Percentiles rank a stretch among this genome's conserved stretches.
Evolutionary conservation across 352 stramenopile species (phyloP).

Genomic region (Halophytophthora batemanensis): DNA sequence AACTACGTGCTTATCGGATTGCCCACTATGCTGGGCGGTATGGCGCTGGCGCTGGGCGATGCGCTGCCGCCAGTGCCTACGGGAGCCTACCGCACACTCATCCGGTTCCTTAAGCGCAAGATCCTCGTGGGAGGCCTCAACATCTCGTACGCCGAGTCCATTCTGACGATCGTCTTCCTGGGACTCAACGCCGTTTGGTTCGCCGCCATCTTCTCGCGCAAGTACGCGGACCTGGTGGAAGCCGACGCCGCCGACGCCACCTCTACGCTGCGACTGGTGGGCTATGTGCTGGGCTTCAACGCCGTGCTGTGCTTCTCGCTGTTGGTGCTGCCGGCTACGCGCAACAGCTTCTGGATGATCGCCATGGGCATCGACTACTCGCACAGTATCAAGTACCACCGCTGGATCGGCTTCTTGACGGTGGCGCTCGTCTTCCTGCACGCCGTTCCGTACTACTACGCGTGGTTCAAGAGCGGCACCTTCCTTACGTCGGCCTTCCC

Average conservation of each 20-base stretch:
- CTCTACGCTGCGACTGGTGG: slow-evolving; percentile 48
- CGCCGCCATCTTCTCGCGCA: slow-evolving; percentile 70
- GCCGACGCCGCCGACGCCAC: slow-evolving; percentile 38
- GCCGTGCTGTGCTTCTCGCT: slow-evolving; percentile 64
- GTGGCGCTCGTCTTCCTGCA: slow-evolving; percentile 63
- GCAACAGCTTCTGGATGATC: slow-evolving; percentile 85
- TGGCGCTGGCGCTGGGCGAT: slow-evolving; percentile 57
- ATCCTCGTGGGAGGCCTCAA: slow-evolving; percentile 67
- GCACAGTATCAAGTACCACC: slow-evolving; percentile 86
- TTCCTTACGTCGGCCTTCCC: slow-evolving; percentile 59
- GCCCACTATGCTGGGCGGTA: slow-evolving; percentile 71
- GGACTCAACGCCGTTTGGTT: slow-evolving; percentile 83
- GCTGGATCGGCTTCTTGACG: slow-evolving; percentile 77
- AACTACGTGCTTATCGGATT: slow-evolving; percentile 70
- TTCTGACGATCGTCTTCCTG: slow-evolving; percentile 67
- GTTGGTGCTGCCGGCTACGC: slow-evolving; percentile 56
- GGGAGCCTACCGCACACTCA: slow-evolving; percentile 64
- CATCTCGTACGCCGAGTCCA: slow-evolving; percentile 74
- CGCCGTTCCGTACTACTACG: slow-evolving; percentile 70
- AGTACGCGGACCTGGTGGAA: slow-evolving; percentile 49
- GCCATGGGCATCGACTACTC: slow-evolving; percentile 85
- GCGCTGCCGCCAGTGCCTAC: slow-evolving; percentile 68
- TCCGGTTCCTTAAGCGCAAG: slow-evolving; percentile 83
- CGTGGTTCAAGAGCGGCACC: slow-evolving; percentile 53
- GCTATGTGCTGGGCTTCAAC: slow-evolving; percentile 74